A percentile compares a stretch with the other conserved stretches of the same genome.
These are phyloP conservation scores for Solanum habrochaites DNA, from an alignment of 257 asterid species.

Conservation along the genomic window DNA sequence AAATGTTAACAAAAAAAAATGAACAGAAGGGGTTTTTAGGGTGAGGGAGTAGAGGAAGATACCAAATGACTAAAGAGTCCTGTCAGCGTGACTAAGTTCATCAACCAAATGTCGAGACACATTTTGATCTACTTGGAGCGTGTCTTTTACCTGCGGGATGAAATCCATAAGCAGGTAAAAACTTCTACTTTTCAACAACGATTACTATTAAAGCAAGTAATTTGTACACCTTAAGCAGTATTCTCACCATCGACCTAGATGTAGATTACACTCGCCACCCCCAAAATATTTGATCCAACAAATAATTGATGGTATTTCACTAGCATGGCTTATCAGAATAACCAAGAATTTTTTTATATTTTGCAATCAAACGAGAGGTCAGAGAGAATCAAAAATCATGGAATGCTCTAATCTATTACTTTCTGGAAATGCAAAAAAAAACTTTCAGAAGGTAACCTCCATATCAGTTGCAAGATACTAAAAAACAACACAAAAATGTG, in stretches of 20 bases:
- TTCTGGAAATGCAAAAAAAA: neutral
- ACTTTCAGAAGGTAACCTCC: slow-evolving; percentile 15
- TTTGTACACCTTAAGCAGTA: too few relatives aligned
- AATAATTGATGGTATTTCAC: too few relatives aligned
- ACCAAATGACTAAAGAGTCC: slow-evolving; percentile 61
- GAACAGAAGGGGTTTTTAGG: too few relatives aligned
- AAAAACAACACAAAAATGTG: too few relatives aligned
- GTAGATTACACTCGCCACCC: too few relatives aligned
- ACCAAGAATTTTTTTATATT: too few relatives aligned
- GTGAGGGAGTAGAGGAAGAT: neutral
- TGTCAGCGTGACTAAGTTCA: slow-evolving; percentile 51
- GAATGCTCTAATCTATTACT: neutral
- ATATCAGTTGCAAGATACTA: slow-evolving; percentile 69
- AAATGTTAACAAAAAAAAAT: neutral
- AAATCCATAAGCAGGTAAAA: neutral
- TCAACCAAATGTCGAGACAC: slow-evolving; percentile 26
- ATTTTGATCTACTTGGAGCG: slow-evolving; percentile 50
- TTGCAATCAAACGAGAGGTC: too few relatives aligned
- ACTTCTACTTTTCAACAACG: neutral
- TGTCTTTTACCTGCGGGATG: slow-evolving; percentile 71
- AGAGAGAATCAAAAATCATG: neutral
- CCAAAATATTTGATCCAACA: too few relatives aligned
- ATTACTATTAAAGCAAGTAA: too few relatives aligned
- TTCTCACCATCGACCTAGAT: too few relatives aligned
- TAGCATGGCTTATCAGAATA: too few relatives aligned